Percentiles rank a stretch among this genome's conserved stretches.
Conservation (phyloP, 495 filamentous ascomycete genomes). For the Chaetomium cochliodes region DNA sequence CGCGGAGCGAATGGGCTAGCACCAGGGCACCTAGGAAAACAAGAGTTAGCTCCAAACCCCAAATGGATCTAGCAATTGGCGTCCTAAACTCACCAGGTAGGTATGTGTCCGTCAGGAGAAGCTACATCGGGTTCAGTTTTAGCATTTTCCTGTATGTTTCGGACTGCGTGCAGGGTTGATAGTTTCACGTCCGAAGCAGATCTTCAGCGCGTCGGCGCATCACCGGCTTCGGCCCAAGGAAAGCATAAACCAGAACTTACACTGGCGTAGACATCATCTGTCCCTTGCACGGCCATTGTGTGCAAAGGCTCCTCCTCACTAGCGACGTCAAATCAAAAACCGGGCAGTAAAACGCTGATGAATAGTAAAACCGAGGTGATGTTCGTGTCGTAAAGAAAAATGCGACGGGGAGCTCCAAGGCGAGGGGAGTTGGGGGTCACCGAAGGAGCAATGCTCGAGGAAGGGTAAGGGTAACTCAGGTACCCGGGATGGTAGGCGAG, state of each 20-base stretch:
- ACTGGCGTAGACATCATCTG: slow-evolving; percentile 58
- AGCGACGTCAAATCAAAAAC: slow-evolving; percentile 14
- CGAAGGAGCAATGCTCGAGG: background rate
- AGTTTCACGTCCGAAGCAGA: background rate
- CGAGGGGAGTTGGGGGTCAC: background rate
- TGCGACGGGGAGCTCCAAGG: background rate
- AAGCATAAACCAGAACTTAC: slow-evolving; percentile 38
- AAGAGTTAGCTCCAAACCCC: slow-evolving; percentile 10
- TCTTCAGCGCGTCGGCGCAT: slow-evolving; percentile 6
- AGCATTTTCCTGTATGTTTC: slow-evolving; percentile 23
- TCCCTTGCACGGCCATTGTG: slow-evolving; percentile 34
- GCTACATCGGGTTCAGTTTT: slow-evolving; percentile 50
- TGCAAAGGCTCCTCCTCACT: slow-evolving; percentile 24
- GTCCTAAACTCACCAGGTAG: slow-evolving; percentile 67
- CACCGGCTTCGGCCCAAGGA: background rate
- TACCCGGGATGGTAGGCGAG: background rate
- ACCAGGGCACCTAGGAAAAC: slow-evolving; percentile 73
- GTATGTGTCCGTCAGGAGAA: slow-evolving; percentile 86
- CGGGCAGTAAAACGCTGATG: background rate
- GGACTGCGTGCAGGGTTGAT: no score
- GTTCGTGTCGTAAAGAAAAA: background rate
- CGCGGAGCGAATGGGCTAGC: slow-evolving; percentile 89
- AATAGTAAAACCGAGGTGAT: background rate
- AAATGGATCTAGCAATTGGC: slow-evolving; percentile 24
- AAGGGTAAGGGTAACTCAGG: no score